Evolutionary conservation across 2,329 filamentous ascomycete species (phyloP), one percentile per base, ranked within the genome.

Genomic region (Hypocreales sp.): DNA sequence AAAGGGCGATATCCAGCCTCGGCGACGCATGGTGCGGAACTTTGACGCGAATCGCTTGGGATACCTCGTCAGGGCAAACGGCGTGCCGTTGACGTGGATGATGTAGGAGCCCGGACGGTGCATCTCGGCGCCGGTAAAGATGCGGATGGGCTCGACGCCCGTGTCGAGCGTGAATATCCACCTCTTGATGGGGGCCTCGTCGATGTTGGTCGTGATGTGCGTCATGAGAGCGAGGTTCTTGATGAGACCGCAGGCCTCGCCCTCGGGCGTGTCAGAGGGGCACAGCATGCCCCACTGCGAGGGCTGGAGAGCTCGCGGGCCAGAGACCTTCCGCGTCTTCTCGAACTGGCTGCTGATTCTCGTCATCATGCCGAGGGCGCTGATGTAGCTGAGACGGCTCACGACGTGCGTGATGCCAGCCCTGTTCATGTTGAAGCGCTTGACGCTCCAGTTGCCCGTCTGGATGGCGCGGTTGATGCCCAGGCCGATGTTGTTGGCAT

Each of bases 221-320:
- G 92, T 98, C 90, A 98, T 98, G 31, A 98, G 63, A 7, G 90
- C 90, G 59, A 98, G 56, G 46, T 98, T 98, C 64, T 98, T 98
- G 40, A 98, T 86, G 31, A 98, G 58, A 64, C 90, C 90, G 57
- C 90, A 98, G 8, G 90, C 86, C 60, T 98, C 90, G 56, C 90
- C 90, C 75, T 98, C 90, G 6, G 90, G 90, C 0, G 90, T 98
- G 62, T 98, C 90, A 8, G 90, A 92, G 0, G 86, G 80, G 48
- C 90, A 98, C 29, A 98, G 64, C 86, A 98, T 94, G 41, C 90
- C 90, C 59, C 93, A 98, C 40, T 98, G 90, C 1, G 90, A 98
- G 6, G 90, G 86, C 46, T 98, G 90, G 26, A 98, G 64, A 12
- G 92, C 90, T 67, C 90, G 77, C 42, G 92, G 90, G 38, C 92